Base-by-base conservation (phyloP, 139 green algal genomes). In the Penium margaritaceum region DNA sequence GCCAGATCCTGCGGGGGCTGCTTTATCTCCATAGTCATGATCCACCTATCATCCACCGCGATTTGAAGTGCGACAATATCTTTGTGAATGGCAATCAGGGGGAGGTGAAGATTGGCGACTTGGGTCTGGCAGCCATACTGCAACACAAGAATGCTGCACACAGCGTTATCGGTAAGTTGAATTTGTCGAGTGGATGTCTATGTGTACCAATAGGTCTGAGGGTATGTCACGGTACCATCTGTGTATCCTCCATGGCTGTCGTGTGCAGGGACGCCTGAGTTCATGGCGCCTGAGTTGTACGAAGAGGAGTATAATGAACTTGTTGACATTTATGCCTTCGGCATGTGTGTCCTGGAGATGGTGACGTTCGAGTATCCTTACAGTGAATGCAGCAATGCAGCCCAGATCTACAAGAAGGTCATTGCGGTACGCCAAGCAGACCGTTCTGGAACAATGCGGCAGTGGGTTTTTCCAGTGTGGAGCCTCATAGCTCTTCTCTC, bases 231-330 rank as follows among this genome's bases (percentile, higher is more conserved):
- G 15, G 34, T 51, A n/a, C 17, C 34, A 9, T n/a, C 60, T 17
- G 17, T 33, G 24, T 63, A 15, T 9, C 19, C 9, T 63, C 9
- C 1, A 21, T 21, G 19, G 24, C 0, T 55, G 7, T 57, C 15
- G 15, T n/a, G 24, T 61, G 9, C 58, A 66, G 71, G 91, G 63
- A 95, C 91, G 6, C 91, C 91, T 24, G 89, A 98, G 81, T 98
- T 98, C 85, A 98, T 98, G 93, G 93, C 93, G 2, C 93, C 89
- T 7, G 94, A 99, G 87, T 88, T 98, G 76, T 99, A 97, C 51
- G 92, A 98, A 63, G 94, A 99, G 84, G 88, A 96, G 66, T 99
- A 99, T 63, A 87, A 96, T 67, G 94, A 97, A 83, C 89, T 93
- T 43, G 93, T 97, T 43, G 93, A 97, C 75, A 92, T 97, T n/a